Evolutionary conservation across 1,284 basidiomycete genomes (phyloP), one percentile per base, ranked within the genome.

Genomic region (Ceratobasidium papillatum): DNA sequence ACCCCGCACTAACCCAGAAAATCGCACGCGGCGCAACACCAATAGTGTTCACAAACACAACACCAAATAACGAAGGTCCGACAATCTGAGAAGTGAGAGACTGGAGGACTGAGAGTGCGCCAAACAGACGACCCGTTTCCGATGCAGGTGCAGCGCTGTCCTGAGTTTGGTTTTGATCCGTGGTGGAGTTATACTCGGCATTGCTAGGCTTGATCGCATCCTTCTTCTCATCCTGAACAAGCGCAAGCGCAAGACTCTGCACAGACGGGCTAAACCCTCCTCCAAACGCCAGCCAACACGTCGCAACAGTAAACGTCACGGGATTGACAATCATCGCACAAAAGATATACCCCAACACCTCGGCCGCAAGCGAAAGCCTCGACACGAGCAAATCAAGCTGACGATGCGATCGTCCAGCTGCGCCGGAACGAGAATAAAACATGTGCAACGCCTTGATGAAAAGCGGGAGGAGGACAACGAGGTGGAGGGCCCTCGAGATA

Each of bases 401-500:
- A 19, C 47, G 80, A 5, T 36, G 43, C 75, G 7, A 77, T 9
- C 30, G 34, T 22, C 25, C 22, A n/a, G n/a, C n/a, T n/a, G n/a
- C n/a, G 9, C 30, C 36, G 1, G 19, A 27, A 17, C 38, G 36
- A 25, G 17, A 5, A 38, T 52, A 65, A 17, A 56, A 61, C 32
- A 65, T 61, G 14, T 52, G 47, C 32, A 69, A 38, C 54, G 17
- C 19, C 30, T 51, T 61, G 68, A 43, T 56, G 54, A n/a, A 81
- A 86, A 91, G 27, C n/a, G 94, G 94, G 8, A 95, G 82, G 32
- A 93, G 76, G 3, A 89, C 75, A 0, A 90, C 84, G 75, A 95
- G 83, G 75, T 88, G 87, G 0, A 88, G 22, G 0, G 91, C 90
- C 5, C 93, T 86, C 1, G 85, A 81, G 22, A 85, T 83, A n/a